Percentiles rank a stretch among this genome's conserved stretches.
Conservation (phyloP, 345 rosid genomes). For the Arabis alpina region DNA sequence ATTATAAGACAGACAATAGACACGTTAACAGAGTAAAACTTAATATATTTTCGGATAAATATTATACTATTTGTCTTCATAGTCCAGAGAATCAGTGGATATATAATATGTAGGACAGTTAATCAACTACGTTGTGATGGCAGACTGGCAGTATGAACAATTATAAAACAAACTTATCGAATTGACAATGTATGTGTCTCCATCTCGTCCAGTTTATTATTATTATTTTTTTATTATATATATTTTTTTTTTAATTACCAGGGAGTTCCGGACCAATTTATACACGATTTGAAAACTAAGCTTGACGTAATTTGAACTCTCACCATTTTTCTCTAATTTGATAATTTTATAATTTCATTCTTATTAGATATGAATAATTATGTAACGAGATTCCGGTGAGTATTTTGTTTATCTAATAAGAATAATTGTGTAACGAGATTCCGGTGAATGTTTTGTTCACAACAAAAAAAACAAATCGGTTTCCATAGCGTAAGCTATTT, state of each 20-base stretch:
- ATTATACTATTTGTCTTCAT: neutral
- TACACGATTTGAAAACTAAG: neutral
- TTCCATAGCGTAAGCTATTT: no score
- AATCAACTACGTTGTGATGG: slow-evolving; percentile 32
- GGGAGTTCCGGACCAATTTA: no score
- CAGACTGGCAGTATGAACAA: slow-evolving; percentile 23
- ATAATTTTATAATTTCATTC: neutral
- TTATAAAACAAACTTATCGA: neutral
- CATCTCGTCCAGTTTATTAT: neutral
- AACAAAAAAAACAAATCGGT: no score
- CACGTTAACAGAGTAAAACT: slow-evolving; percentile 32
- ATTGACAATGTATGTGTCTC: neutral
- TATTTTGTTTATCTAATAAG: no score
- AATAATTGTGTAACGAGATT: no score
- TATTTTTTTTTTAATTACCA: no score
- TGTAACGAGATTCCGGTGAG: no score
- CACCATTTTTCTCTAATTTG: neutral
- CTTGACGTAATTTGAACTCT: slow-evolving; percentile 10
- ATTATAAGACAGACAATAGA: slow-evolving; percentile 3
- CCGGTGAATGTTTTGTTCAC: no score
- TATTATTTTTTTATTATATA: no score
- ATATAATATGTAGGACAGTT: slow-evolving; percentile 16
- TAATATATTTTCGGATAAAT: neutral
- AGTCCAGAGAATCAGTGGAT: neutral
- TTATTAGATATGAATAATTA: neutral